Evolutionary conservation across 2,329 filamentous ascomycete species (phyloP).

Genomic region (Aspergillus sp.): DNA sequence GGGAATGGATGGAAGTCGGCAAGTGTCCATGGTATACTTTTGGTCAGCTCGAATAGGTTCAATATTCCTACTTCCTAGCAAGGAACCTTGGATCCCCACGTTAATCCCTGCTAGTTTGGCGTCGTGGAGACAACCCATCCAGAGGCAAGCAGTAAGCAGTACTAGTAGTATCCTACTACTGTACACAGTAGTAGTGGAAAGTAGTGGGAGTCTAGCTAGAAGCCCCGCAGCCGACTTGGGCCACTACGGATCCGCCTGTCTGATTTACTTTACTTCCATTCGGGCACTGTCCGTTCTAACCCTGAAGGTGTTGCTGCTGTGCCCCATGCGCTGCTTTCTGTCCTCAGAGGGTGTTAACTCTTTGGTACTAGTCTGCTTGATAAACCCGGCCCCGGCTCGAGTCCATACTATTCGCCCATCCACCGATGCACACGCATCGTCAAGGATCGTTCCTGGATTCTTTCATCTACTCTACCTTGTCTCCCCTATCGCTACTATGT

Average conservation of each 20-base stretch:
- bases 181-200: too few species aligned
- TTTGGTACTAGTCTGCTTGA: background rate
- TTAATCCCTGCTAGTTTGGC: background rate
- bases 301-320: background rate
- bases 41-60: too few species aligned
- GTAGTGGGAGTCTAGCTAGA: background rate
- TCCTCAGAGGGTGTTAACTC: background rate
- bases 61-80: background rate
- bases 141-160: background rate
- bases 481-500: background rate
- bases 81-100: background rate
- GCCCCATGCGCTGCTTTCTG: background rate
- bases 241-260: background rate
- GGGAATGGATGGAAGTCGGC: background rate
- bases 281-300: background rate
- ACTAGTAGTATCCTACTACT: background rate
- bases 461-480: background rate
- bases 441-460: background rate
- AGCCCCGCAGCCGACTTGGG: background rate
- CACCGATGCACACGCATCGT: background rate
- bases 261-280: background rate
- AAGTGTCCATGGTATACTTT: background rate
- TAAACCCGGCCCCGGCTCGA: background rate
- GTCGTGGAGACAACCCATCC: background rate
- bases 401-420: background rate